Base-by-base conservation (phyloP, 768 basidiomycete species). In the Mycena latifolia region DNA sequence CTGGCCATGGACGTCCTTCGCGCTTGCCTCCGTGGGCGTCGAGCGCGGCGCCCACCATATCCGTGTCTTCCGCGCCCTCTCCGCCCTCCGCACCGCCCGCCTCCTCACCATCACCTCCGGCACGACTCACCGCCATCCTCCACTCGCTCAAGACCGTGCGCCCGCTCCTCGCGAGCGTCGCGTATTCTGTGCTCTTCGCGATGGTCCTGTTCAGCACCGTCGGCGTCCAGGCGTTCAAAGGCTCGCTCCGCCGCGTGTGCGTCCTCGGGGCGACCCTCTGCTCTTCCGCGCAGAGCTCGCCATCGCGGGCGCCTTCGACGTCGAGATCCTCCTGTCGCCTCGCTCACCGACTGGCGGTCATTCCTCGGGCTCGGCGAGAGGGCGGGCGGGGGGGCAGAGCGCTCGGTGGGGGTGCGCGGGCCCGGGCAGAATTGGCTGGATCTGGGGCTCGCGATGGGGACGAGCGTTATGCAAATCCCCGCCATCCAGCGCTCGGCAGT, bases 41-140 rank as follows among this genome's bases (percentile, higher is more conserved):
- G 97, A 98, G 78, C 81, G 84, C 12, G 88, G 89, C 2, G 68
- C 75, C 4, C 76, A 88, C 56, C 96, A 97, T 76, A 85, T 98
- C 63, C 96, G 92, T 22, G 77, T 96, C 33, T 98, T 98, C 74
- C 86, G 96, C 46, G 96, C 96, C 0, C 76, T 99, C 76, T 93
- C 92, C 69, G 93, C 96, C 29, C 81, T 98, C 20, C 83, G 97
- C 69, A 92, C 89, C 2, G 89, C 93, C 1, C 85, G 97, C 67
- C 78, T 99, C 46, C 80, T 99, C 46, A 87, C 95, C 6, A 88
- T 98, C 63, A 97, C 96, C 2, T 89, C 89, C 67, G 97, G 97
- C 78, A 99, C 97, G 24, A 92, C n/a, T n/a, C n/a, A n/a, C 95
- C 22, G 94, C 96, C 0, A 98, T 99, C 73, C 91, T 99, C 84